Evolutionary conservation across 805 yeast species (phyloP).

Genomic region (Wickerhamomyces tratensis): DNA sequence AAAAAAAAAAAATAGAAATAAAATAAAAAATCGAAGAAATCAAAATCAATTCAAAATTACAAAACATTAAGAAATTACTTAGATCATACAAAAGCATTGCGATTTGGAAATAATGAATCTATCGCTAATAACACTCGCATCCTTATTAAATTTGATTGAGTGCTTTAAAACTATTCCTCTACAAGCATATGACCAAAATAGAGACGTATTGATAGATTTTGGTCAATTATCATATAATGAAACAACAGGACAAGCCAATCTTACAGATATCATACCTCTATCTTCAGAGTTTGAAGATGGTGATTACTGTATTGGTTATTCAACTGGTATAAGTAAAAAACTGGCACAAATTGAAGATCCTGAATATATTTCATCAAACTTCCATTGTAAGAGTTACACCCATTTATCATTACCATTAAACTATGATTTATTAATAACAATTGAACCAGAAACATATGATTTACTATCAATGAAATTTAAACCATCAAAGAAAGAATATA

Average conservation of each 20-base stretch:
- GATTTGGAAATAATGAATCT: too few relatives aligned
- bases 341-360: constrained; percentile 10
- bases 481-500: constrained; percentile 5
- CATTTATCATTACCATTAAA: constrained; percentile 8
- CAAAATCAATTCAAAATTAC: too few relatives aligned
- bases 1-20: too few relatives aligned
- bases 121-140: too few relatives aligned
- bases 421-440: constrained; percentile 7
- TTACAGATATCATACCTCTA: not conserved
- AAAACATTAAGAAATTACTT: too few relatives aligned
- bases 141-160: too few relatives aligned
- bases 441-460: constrained; percentile 12
- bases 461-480: constrained; percentile 7
- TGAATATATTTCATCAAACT: constrained; percentile 2
- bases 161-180: too few relatives aligned
- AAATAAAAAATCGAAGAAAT: too few relatives aligned
- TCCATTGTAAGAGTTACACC: not conserved
- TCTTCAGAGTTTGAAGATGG: not conserved
- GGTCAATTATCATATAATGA: constrained; percentile 1
- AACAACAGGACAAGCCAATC: not conserved
- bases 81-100: too few relatives aligned
- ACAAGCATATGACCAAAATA: too few relatives aligned
- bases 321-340: constrained; percentile 3
- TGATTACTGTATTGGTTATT: constrained; percentile 15
- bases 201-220: not conserved